These are phyloP conservation scores for Chytriomyces sp. DNA, from an alignment of 192 early-diverging fungal genomes.

Conservation along the genomic window DNA sequence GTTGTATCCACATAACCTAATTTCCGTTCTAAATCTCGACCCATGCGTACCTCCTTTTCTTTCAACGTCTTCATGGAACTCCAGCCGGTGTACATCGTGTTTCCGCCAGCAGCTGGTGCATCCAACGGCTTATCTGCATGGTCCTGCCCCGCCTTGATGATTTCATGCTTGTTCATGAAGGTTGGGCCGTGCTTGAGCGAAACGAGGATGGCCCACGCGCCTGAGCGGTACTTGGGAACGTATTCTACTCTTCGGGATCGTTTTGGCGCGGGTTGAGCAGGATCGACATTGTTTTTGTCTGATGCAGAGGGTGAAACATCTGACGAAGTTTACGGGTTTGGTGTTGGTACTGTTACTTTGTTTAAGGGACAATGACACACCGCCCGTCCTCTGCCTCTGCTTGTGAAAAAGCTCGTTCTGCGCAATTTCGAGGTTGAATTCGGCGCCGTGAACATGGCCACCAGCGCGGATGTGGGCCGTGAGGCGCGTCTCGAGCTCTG, in stretches of 20 bases:
- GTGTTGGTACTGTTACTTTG: too few relatives aligned
- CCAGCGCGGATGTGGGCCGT: too few relatives aligned
- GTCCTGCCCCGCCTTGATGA: constrained; percentile 64
- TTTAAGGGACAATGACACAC: too few relatives aligned
- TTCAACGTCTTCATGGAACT: constrained; percentile 72
- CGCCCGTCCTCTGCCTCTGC: too few relatives aligned
- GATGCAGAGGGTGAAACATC: background rate
- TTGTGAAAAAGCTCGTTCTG: too few relatives aligned
- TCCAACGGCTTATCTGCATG: constrained; percentile 71
- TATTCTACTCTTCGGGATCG: constrained; percentile 45
- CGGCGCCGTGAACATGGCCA: too few relatives aligned
- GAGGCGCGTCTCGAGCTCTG: constrained; percentile 20
- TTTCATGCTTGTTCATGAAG: constrained; percentile 69
- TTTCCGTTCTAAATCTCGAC: constrained; percentile 38
- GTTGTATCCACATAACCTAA: background rate
- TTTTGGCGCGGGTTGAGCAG: background rate
- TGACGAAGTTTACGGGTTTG: background rate
- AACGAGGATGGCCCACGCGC: constrained; percentile 79
- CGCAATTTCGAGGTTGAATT: too few relatives aligned
- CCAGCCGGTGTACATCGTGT: constrained; percentile 77
- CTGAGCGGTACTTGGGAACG: constrained; percentile 75
- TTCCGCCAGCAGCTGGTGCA: constrained; percentile 44
- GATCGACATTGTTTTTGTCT: background rate
- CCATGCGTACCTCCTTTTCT: constrained; percentile 63
- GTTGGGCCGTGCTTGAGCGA: constrained; percentile 54